phyloP scores from a whole-genome alignment of 163 green algal species.

The Scenedesmus sp. region DNA sequence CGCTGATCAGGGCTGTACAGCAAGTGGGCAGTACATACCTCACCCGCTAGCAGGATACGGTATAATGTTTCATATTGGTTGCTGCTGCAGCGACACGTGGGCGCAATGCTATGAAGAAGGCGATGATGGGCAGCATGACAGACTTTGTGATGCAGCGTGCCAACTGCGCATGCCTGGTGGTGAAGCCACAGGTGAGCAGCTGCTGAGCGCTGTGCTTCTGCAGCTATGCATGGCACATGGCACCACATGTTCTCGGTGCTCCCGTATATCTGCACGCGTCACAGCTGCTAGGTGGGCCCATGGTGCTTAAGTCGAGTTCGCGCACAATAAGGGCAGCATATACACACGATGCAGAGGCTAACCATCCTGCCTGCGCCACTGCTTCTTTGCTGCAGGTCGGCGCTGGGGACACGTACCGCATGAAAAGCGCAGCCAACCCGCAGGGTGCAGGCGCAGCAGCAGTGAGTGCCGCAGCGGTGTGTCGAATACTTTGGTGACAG shows the following conservation, averaged over 20 bases:
- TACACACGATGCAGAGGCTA: background rate
- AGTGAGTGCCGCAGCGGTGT: background rate
- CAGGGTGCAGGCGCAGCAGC: background rate
- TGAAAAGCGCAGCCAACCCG: slow-evolving; percentile 44
- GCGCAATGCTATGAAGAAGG: slow-evolving; percentile 50
- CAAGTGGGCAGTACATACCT: background rate
- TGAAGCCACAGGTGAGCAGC: slow-evolving; percentile 40
- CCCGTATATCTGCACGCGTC: background rate
- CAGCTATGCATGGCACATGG: background rate
- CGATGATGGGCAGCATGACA: slow-evolving; percentile 48
- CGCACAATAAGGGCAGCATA: background rate
- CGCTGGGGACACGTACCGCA: slow-evolving; percentile 52
- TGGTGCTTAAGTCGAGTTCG: background rate
- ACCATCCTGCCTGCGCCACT: background rate
- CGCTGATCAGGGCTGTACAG: background rate
- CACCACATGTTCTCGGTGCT: background rate
- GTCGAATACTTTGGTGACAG: too few species aligned
- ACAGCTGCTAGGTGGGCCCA: background rate
- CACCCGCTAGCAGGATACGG: background rate
- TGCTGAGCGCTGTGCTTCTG: background rate
- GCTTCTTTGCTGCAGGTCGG: slow-evolving; percentile 10
- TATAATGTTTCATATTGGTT: background rate
- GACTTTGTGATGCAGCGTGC: slow-evolving; percentile 46
- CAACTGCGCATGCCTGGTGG: slow-evolving; percentile 44
- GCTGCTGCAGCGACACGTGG: slow-evolving; percentile 41